Base-by-base conservation (phyloP, 345 rosid species). In the Lepidium sativum region DNA sequence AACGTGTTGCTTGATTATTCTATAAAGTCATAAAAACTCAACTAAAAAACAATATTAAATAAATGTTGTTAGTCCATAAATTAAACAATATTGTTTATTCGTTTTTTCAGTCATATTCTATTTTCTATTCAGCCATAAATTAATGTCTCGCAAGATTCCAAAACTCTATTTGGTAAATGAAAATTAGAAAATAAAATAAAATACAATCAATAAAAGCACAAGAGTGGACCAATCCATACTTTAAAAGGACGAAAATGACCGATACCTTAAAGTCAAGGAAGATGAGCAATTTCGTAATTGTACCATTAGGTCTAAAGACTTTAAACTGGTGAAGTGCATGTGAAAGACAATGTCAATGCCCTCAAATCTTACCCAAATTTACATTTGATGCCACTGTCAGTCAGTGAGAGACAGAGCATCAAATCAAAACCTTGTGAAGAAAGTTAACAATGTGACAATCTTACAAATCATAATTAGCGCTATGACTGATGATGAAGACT, bases 321-420 rank as follows among this genome's bases (percentile, higher is more conserved):
- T 6, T 27, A 63, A 62, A 57, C 55, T 16, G 37, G 31, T 23
- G 56, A 18, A 72, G 40, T 63, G 53, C 68, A 73, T 67, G 68
- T 67, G 68, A 45, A 9, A 47, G 12, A 53, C 57, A 13, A 38
- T n/a, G 27, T 51, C 63, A 66, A 37, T 65, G 43, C 58, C 43
- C 66, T 12, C 47, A 32, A 71, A 37, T 31, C 45, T 57, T 32
- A 12, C 21, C 7, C 0, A 1, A 11, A 71, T 49, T 71, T 57
- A 50, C 70, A 50, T 51, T 17, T 18, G 10, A 72, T 65, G 71
- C 76, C 76, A 72, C 50, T 65, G 71, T 72, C 49, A 57, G 71
- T 58, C 11, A 51, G 71, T 65, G 76, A 50, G 71, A 59, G 76
- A 72, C n/a, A n/a, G 71, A 65, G 60, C 76, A 72, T 72, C 62